Evolutionary conservation across 1,284 basidiomycete genomes (phyloP).

Genomic region (Bjerkandera adusta): DNA sequence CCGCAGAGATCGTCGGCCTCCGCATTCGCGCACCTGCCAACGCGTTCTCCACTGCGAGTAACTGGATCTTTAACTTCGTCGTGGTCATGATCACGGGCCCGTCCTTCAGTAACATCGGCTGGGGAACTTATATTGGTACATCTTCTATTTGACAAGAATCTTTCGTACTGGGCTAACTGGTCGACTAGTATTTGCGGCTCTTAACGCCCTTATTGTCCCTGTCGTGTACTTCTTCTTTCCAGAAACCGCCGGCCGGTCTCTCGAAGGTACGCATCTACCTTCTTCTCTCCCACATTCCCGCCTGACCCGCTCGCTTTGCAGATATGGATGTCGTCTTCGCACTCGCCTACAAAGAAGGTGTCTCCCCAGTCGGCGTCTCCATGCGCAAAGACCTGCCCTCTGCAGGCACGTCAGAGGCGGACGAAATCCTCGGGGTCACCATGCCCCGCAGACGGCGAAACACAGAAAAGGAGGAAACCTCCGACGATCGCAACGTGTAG

Average conservation of each 20-base stretch:
- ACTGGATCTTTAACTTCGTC: conserved; percentile 67
- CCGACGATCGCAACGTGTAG: too few relatives aligned
- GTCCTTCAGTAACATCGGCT: conserved; percentile 60
- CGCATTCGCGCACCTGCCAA: conserved; percentile 67
- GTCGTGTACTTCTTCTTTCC: conserved; percentile 65
- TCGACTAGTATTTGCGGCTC: conserved; percentile 49
- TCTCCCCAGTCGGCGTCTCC: conserved; percentile 56
- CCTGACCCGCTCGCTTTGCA: conserved; percentile 19
- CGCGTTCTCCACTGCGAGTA: conserved; percentile 65
- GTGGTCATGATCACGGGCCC: conserved; percentile 70
- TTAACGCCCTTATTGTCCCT: conserved; percentile 62
- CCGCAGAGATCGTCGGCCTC: conserved; percentile 64
- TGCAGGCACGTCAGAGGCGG: conserved; percentile 53
- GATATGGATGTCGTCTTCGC: conserved; percentile 68
- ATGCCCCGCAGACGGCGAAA: not conserved
- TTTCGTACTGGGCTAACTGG: not conserved
- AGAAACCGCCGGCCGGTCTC: conserved; percentile 62
- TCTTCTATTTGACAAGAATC: too few relatives aligned
- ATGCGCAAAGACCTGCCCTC: conserved; percentile 52
- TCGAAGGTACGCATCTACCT: conserved; percentile 44
- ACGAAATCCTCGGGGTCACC: conserved; percentile 44
- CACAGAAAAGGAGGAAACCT: too few relatives aligned
- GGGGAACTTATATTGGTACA: conserved; percentile 60
- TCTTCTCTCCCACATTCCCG: too few relatives aligned
- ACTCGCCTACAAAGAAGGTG: conserved; percentile 52